phyloP scores from a whole-genome alignment of 164 flowering plant genomes.

The Warburgia ugandensis region DNA sequence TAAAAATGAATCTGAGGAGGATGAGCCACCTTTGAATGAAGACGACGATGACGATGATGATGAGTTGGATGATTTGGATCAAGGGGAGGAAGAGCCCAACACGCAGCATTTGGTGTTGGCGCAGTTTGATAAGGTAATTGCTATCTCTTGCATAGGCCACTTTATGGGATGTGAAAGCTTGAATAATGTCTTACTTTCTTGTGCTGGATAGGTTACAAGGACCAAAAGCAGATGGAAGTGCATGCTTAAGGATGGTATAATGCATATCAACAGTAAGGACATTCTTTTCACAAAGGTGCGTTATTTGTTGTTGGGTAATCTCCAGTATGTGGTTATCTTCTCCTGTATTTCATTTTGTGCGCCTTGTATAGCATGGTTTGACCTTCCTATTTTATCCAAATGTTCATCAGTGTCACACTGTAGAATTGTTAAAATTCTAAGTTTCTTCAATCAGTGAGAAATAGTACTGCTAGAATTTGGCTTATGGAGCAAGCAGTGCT shows the following conservation, averaged over 20 bases:
- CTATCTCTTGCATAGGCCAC: no score
- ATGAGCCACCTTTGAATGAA: constrained; percentile 69
- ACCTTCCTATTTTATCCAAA: no score
- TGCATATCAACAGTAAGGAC: constrained; percentile 83
- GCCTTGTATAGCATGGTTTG: no score
- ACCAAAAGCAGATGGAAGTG: constrained; percentile 98
- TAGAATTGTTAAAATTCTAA: no score
- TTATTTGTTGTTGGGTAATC: no score
- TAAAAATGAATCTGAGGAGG: constrained; percentile 55
- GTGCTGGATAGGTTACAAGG: constrained; percentile 56
- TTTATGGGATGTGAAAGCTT: no score
- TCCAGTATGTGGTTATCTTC: no score
- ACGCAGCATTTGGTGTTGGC: constrained; percentile 86
- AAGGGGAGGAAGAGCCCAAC: constrained; percentile 68
- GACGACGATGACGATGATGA: constrained; percentile 88
- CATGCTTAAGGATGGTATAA: constrained; percentile 89
- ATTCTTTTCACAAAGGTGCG: constrained; percentile 89
- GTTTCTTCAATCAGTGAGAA: no score
- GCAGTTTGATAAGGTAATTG: constrained; percentile 87
- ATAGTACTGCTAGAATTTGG: no score
- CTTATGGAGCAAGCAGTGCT: no score
- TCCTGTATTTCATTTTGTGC: no score
- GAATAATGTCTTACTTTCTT: background rate
- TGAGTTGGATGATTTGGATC: constrained; percentile 74
- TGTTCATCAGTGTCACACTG: no score